Percentiles rank a stretch among this genome's conserved stretches.
Conservation (phyloP, 768 basidiomycete genomes). For the Tricholoma bakamatsutake region DNA sequence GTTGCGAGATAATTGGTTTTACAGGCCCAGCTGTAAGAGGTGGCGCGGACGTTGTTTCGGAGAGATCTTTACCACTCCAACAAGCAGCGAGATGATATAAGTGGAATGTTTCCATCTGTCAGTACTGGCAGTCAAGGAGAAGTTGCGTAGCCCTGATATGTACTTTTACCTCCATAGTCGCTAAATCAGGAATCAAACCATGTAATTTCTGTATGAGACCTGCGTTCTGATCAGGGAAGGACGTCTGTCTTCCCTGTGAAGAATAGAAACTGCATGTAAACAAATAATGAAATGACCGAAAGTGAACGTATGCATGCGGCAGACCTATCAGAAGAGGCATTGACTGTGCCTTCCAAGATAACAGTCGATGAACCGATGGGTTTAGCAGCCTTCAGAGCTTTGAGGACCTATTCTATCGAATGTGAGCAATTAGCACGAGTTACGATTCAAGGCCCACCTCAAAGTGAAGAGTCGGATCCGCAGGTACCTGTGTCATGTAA, state of each 20-base stretch:
- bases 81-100: conserved; percentile 72
- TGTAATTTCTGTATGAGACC: conserved; percentile 54
- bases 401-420: conserved; percentile 34
- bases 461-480: conserved; percentile 48
- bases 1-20: conserved; percentile 28
- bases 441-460: conserved; percentile 34
- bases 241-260: conserved; percentile 78
- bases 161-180: conserved; percentile 62
- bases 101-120: conserved; percentile 83
- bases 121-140: neutral
- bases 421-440: neutral
- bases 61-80: conserved; percentile 40
- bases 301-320: conserved; percentile 3
- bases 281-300: conserved; percentile 1
- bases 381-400: conserved; percentile 37
- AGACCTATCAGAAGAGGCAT: conserved; percentile 82
- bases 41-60: conserved; percentile 22
- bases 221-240: conserved; percentile 71
- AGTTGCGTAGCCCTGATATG: conserved; percentile 1
- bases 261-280: conserved; percentile 64
- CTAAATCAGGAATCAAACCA: conserved; percentile 42
- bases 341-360: conserved; percentile 45
- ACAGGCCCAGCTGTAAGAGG: conserved; percentile 43
- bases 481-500: conserved; percentile 40
- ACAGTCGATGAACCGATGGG: conserved; percentile 29